A percentile compares a stretch with the other conserved stretches of the same genome.
Evolutionary conservation across 257 asterid genomes (phyloP).

Genomic region (Capsicum baccatum): DNA sequence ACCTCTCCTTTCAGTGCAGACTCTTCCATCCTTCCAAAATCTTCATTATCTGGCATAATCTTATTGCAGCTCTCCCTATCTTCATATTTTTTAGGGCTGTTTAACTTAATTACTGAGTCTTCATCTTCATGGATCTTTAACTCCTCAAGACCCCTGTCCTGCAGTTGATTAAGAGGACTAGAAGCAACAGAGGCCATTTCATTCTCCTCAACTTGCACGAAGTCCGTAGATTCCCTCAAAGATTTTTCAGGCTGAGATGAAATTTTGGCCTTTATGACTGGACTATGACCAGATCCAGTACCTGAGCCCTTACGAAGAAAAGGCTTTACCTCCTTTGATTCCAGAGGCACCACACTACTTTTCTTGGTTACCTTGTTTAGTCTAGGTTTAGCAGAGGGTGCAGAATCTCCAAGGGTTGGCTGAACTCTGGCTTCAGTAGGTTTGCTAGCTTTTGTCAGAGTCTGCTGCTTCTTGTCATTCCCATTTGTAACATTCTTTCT

Average conservation of each 20-base stretch:
- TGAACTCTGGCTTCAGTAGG: slow-evolving; percentile 57
- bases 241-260: slow-evolving; percentile 49
- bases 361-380: slow-evolving; percentile 79
- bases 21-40: slow-evolving; percentile 40
- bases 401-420: slow-evolving; percentile 53
- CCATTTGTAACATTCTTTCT: slow-evolving; percentile 54
- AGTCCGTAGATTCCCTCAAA: slow-evolving; percentile 41
- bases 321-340: slow-evolving; percentile 66
- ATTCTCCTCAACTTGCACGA: slow-evolving; percentile 46
- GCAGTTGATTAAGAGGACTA: slow-evolving; percentile 51
- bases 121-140: slow-evolving; percentile 31
- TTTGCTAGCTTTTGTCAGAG: slow-evolving; percentile 55
- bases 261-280: slow-evolving; percentile 13
- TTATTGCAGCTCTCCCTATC: slow-evolving; percentile 49
- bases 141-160: slow-evolving; percentile 48
- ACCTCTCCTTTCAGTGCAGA: slow-evolving; percentile 46
- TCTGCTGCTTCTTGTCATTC: slow-evolving; percentile 63
- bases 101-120: slow-evolving; percentile 39
- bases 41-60: slow-evolving; percentile 36
- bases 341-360: slow-evolving; percentile 91
- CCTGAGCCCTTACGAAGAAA: slow-evolving; percentile 87
- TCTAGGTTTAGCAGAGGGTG: slow-evolving; percentile 64
- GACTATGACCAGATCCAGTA: slow-evolving; percentile 53
- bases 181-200: slow-evolving; percentile 46
- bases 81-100: slow-evolving; percentile 52